A percentile compares a stretch with the other conserved stretches of the same genome.
These are phyloP conservation scores for Acephala macrosclerotiorum DNA, from an alignment of 2,329 filamentous ascomycete species.

Conservation along the genomic window DNA sequence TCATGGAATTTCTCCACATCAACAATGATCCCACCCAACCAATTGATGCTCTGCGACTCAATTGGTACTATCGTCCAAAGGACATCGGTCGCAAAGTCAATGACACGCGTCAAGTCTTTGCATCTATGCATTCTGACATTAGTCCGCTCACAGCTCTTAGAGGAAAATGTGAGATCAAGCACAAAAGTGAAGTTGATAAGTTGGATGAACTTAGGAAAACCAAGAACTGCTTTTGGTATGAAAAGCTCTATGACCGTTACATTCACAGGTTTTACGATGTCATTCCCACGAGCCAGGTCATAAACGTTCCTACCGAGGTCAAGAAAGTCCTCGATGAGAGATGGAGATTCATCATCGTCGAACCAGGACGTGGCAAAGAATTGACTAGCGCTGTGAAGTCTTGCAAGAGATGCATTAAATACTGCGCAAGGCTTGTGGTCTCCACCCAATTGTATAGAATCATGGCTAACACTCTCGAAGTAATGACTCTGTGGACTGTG, in stretches of 20 bases:
- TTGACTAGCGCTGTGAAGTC: constrained; percentile 94
- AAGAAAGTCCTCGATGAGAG: constrained; percentile 95
- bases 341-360: constrained; percentile 96
- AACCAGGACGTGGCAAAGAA: constrained; percentile 93
- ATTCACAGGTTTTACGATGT: constrained; percentile 98
- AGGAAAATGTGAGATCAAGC: constrained; percentile 90
- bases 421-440: constrained; percentile 82
- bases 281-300: constrained; percentile 88
- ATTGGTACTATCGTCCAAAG: constrained; percentile 98
- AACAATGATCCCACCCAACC: constrained; percentile 76
- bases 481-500: constrained; percentile 95
- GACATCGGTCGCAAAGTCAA: constrained; percentile 92
- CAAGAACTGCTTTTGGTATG: constrained; percentile 93
- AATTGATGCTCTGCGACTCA: constrained; percentile 88
- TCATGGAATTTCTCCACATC: constrained; percentile 95
- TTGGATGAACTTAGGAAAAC: constrained; percentile 85
- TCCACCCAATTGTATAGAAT: background rate
- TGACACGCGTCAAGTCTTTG: constrained; percentile 90
- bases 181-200: constrained; percentile 84
- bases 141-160: constrained; percentile 91
- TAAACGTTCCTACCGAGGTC: constrained; percentile 94
- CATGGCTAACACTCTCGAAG: constrained; percentile 51
- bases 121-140: constrained; percentile 98
- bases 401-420: constrained; percentile 90
- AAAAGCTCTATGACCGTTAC: constrained; percentile 97